Evolutionary conservation across 2,329 filamentous ascomycete genomes (phyloP).

Genomic region (Coleophoma eucalyptorum): DNA sequence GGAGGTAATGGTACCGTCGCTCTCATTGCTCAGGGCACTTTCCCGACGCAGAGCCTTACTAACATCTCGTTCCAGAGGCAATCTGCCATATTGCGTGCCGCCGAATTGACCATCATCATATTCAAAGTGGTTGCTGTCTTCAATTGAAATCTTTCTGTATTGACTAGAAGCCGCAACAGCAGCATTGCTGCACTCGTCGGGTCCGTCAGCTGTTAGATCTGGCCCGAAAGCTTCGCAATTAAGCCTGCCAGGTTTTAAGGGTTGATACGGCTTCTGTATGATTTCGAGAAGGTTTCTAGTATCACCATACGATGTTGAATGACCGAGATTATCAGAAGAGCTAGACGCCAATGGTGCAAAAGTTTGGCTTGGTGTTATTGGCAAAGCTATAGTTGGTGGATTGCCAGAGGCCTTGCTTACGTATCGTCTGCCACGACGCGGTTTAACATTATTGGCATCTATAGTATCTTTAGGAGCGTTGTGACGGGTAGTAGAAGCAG

Average conservation of each 20-base stretch:
- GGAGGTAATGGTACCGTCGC: slow-evolving; percentile 16
- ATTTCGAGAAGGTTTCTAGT: slow-evolving; percentile 15
- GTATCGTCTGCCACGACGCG: slow-evolving; percentile 5
- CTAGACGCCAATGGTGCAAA: slow-evolving; percentile 2
- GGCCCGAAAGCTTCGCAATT: too few species aligned
- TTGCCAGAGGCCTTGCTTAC: slow-evolving; percentile 1
- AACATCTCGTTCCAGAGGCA: slow-evolving; percentile 23
- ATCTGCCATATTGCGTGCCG: too few species aligned
- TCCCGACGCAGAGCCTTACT: slow-evolving; percentile 23
- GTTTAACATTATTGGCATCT: slow-evolving; percentile 1
- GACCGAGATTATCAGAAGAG: slow-evolving; percentile 5
- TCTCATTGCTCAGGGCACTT: slow-evolving; percentile 20
- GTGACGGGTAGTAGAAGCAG: too few species aligned
- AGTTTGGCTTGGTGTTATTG: slow-evolving; percentile 3
- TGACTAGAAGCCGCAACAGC: background rate
- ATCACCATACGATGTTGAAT: slow-evolving; percentile 15
- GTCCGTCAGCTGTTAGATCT: background rate
- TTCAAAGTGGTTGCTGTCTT: slow-evolving; percentile 4
- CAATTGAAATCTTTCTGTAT: slow-evolving; percentile 5
- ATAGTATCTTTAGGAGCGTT: too few species aligned
- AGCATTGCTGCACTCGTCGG: background rate
- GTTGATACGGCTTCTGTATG: slow-evolving; percentile 2
- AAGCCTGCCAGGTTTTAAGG: background rate
- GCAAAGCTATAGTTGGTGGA: slow-evolving; percentile 8
- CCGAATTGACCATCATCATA: slow-evolving; percentile 1